Percentiles rank a stretch among this genome's conserved stretches.
Evolutionary conservation across 208 protist species (phyloP).

Genomic region (Sergeia podlipaevii): DNA sequence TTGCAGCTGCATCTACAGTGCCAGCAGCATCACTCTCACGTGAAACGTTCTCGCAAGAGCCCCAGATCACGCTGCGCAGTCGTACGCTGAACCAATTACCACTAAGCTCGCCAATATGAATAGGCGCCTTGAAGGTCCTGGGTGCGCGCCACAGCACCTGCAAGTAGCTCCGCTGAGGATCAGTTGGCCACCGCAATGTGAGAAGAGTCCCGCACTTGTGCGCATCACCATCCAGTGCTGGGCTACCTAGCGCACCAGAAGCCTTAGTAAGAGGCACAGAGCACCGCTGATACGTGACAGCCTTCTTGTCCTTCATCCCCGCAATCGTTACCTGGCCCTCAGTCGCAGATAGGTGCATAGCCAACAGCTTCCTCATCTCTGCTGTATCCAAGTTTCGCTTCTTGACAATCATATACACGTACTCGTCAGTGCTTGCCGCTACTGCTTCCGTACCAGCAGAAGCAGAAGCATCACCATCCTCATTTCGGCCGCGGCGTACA

Average conservation of each 20-base stretch:
- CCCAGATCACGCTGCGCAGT: constrained; percentile 34
- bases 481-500: background rate
- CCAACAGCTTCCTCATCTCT: constrained; percentile 56
- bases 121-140: constrained; percentile 5
- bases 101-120: constrained; percentile 31
- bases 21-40: background rate
- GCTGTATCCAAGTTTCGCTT: constrained; percentile 86
- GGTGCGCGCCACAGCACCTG: constrained; percentile 9
- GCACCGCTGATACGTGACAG: constrained; percentile 82
- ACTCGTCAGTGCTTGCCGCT: constrained; percentile 4
- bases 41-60: background rate
- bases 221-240: background rate
- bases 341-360: constrained; percentile 34
- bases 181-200: constrained; percentile 27
- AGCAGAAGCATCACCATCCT: constrained; percentile 1
- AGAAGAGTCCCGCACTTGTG: background rate
- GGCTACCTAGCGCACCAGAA: background rate
- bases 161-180: constrained; percentile 32
- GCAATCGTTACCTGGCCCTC: constrained; percentile 63
- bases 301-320: constrained; percentile 93
- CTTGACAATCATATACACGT: constrained; percentile 59
- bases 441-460: background rate
- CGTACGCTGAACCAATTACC: constrained; percentile 77
- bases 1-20: too few relatives aligned
- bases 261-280: constrained; percentile 32